phyloP scores from a whole-genome alignment of 345 rosid genomes.

The Mallotus nudiflorus region DNA sequence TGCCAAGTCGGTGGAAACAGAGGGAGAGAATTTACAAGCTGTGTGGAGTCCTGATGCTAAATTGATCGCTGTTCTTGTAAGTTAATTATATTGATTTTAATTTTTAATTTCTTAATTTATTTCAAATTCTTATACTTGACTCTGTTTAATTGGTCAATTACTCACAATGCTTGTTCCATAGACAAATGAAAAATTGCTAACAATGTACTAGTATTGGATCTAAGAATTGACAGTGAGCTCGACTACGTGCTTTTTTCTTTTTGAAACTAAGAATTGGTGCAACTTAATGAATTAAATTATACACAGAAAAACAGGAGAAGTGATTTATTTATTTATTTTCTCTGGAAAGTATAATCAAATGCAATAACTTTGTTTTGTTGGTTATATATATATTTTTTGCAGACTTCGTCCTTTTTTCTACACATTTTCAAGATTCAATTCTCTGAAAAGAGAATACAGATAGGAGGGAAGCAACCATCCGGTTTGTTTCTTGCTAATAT shows the following conservation, averaged over 20 bases:
- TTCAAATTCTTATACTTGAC: too few relatives aligned
- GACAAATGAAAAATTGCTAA: too few relatives aligned
- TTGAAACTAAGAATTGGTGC: background rate
- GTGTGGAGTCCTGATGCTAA: conserved; percentile 93
- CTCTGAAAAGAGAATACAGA: conserved; percentile 61
- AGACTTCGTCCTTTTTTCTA: conserved; percentile 88
- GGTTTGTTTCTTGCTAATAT: conserved; percentile 61
- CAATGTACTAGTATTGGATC: too few relatives aligned
- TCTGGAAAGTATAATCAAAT: too few relatives aligned
- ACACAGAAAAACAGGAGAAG: too few relatives aligned
- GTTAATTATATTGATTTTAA: conserved; percentile 23
- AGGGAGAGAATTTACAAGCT: conserved; percentile 85
- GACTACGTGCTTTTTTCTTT: background rate
- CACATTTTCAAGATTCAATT: conserved; percentile 83
- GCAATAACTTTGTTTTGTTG: background rate
- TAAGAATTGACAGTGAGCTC: too few relatives aligned
- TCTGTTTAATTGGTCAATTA: background rate
- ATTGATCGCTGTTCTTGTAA: conserved; percentile 79
- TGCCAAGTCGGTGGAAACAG: conserved; percentile 63
- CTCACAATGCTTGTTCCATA: too few relatives aligned
- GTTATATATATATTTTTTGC: conserved; percentile 32
- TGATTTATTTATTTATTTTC: too few relatives aligned
- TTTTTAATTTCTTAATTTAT: background rate
- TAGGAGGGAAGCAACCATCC: conserved; percentile 79
- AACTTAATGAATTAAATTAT: too few relatives aligned